phyloP scores from a whole-genome alignment of 495 filamentous ascomycete genomes.

The Aspergillus saccharolyticus region DNA sequence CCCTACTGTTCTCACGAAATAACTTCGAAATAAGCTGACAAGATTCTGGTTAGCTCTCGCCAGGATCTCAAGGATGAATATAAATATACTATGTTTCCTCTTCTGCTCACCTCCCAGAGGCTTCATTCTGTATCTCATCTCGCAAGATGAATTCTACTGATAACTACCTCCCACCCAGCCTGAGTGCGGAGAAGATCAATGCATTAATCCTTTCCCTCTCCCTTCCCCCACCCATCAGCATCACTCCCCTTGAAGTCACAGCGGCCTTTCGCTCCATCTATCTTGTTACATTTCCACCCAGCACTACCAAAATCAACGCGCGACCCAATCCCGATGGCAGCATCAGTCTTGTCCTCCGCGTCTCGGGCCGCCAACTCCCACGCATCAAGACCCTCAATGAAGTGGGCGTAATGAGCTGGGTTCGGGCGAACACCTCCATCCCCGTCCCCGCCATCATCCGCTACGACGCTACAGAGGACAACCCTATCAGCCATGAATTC shows the following conservation, averaged over 20 bases:
- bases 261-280: conserved; percentile 3
- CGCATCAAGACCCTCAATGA: conserved; percentile 34
- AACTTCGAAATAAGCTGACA: background rate
- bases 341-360: conserved; percentile 26
- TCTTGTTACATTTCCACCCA: background rate
- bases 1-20: no score
- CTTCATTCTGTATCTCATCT: no score
- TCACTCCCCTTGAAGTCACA: background rate
- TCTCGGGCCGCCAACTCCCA: conserved; percentile 29
- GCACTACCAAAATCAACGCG: background rate
- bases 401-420: conserved; percentile 29
- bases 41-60: no score
- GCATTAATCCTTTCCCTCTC: background rate
- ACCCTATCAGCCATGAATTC: conserved; percentile 29
- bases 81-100: no score
- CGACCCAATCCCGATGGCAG: conserved; percentile 9
- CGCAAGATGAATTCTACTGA: no score
- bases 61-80: no score
- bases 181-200: background rate
- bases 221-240: background rate
- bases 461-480: conserved; percentile 23
- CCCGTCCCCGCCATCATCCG: conserved; percentile 24
- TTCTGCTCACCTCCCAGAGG: no score
- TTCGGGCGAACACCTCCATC: conserved; percentile 23
- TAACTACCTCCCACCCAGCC: background rate